A percentile compares a stretch with the other conserved stretches of the same genome.
Evolutionary conservation across 208 protist species (phyloP).

Genomic region (Leptomonas pyrrhocoris): DNA sequence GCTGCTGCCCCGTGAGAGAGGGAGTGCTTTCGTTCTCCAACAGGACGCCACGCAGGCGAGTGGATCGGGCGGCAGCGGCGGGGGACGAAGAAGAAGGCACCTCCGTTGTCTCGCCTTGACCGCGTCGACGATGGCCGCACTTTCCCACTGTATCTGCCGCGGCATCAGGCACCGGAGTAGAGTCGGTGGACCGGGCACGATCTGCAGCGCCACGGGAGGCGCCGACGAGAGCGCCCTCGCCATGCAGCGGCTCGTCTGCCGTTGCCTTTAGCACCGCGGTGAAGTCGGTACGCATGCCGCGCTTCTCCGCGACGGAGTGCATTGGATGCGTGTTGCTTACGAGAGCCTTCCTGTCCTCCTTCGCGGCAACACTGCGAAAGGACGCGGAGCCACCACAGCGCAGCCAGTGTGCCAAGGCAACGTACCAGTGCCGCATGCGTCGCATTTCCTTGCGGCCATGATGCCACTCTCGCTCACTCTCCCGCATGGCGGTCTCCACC

Average conservation of each 20-base stretch:
- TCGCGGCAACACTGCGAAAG: background rate
- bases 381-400: background rate
- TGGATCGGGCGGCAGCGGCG: background rate
- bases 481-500: background rate
- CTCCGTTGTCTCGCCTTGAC: too few relatives aligned
- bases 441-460: slow-evolving; percentile 3
- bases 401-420: slow-evolving; percentile 15
- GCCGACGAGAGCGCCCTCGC: background rate
- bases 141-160: too few relatives aligned
- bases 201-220: too few relatives aligned
- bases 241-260: background rate
- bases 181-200: too few relatives aligned
- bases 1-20: background rate
- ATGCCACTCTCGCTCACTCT: slow-evolving; percentile 1
- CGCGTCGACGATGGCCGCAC: too few relatives aligned
- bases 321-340: background rate
- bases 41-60: background rate
- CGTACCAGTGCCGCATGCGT: slow-evolving; percentile 11
- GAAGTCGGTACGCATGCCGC: background rate
- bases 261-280: background rate
- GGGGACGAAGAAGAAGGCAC: too few relatives aligned
- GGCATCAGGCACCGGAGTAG: too few relatives aligned
- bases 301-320: background rate
- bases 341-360: background rate
- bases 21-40: too few relatives aligned